Evolutionary conservation across 495 filamentous ascomycete genomes (phyloP), one percentile per base, ranked within the genome.

Genomic region (Aspergillus sclerotiicarbonarius): DNA sequence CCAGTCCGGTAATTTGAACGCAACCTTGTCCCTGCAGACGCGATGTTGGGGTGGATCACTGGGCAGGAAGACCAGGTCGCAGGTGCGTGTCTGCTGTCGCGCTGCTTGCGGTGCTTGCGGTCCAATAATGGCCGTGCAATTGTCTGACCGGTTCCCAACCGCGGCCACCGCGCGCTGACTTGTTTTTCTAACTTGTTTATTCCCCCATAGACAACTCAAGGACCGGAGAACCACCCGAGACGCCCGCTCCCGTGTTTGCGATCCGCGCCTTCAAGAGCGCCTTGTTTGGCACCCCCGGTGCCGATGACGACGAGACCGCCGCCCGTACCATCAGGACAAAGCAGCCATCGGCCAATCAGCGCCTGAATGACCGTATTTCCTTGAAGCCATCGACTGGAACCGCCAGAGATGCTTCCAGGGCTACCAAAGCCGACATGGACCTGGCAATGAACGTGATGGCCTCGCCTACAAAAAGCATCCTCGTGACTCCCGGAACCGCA

Each of bases 221-320:
- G 58, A 56, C 73, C 33, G 54, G 68, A 47, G 91, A 96, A 45
- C 79, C 82, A 8, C 94, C 93, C 57, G 90, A 96, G 60, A 98
- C 94, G 6, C 95, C 94, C 10, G 95, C 91, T 25, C 91, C 92
- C 20, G 83, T 96, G 2, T 98, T 98, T 76, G 93, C 92, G 12
- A 84, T 94, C 56, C 91, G 92, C 64, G 95, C 94, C 16, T 85
- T 98, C 72, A 94, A 90, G 65, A 92, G 89, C 54, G 92, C 90
- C 16, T 70, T 98, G 35, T 98, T 96, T 77, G 94, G 95, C 33
- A 93, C 90, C 3, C 90, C 91, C 16, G 84, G 81, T 18, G 79
- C 76, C 20, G 72, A 76, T 1, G 71, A 81, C 13, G 70, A 73
- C 18, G 62, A 69, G 7, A 63, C 62, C 37, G 63, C 41, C 13